Evolutionary conservation across 257 asterid genomes (phyloP), one percentile per base, ranked within the genome.

Genomic region (Nicotiana obtusifolia): DNA sequence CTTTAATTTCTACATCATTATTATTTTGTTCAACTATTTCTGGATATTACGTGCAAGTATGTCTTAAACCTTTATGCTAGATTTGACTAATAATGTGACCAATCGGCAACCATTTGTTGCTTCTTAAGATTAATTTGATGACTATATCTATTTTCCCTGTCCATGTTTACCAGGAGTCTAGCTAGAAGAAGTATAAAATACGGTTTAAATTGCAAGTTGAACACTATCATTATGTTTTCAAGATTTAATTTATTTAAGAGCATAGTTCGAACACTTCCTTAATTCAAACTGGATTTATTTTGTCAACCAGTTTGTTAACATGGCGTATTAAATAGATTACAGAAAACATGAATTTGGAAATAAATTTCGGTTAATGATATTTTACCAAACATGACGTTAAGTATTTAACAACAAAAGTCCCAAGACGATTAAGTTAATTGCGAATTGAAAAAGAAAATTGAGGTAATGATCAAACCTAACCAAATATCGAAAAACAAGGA

Each of bases 21-120:
- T 81, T 77, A 59, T 22, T 54, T 47, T 61, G 3, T 28, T 68
- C 13, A 8, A 41, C 49, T 41, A 41, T 49, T 61, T 57, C 64
- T 61, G 7, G 68, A 62, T 69, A 44, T 17, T 71, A 64, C 80
- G 22, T 60, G 62, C 71, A 79, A 44, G 66, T 17, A 60, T 60
- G 83, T 69, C 14, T 80, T 80, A 24, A 47, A 24, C 79, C 62
- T 73, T 73, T 47, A 73, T 73, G 41, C 8, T 73, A 47, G 20
- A 73, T 35, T 24, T 24, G 10, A 49, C 26, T 24, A 73, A 73
- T 47, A 49, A 47, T 73, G 41, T 16, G 60, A 73, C 41, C 14
- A 73, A 47, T n/a, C 17, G 24, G 16, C 24, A 49, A 33, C 41
- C 20, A 47, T 47, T 22, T 22, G 31, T 41, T 47, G 28, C 14